These are phyloP conservation scores for Alternaria tenuissima DNA, from an alignment of 2,329 filamentous ascomycete genomes.

Conservation along the genomic window DNA sequence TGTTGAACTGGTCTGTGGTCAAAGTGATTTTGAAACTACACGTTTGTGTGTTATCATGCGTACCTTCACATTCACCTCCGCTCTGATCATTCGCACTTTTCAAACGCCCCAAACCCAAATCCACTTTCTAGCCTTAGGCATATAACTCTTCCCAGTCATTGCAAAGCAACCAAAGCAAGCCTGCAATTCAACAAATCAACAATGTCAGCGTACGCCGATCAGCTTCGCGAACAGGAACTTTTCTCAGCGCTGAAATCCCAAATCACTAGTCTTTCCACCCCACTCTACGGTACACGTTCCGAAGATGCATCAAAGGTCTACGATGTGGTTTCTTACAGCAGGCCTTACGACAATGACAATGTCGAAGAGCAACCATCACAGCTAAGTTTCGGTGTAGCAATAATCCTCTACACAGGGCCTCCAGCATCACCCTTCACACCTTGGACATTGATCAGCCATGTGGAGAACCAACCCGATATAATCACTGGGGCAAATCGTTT, in stretches of 20 bases:
- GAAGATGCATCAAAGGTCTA: background rate
- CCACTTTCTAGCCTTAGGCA: background rate
- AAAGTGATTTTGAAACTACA: background rate
- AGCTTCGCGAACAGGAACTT: background rate
- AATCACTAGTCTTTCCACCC: background rate
- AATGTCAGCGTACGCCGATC: background rate
- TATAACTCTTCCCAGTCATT: background rate
- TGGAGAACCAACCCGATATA: background rate
- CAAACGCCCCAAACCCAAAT: background rate
- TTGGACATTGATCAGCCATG: background rate
- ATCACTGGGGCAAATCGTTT: background rate
- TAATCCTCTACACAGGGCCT: slow-evolving; percentile 4
- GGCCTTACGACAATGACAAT: background rate
- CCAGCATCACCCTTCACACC: background rate
- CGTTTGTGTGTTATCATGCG: background rate
- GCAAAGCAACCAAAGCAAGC: background rate
- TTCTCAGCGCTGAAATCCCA: background rate
- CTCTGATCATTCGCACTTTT: background rate
- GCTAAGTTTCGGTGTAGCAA: background rate
- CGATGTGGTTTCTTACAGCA: background rate
- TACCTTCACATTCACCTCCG: background rate
- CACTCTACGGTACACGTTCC: background rate
- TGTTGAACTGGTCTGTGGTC: background rate
- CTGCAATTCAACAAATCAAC: background rate
- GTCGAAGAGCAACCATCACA: background rate